Percentiles rank a stretch among this genome's conserved stretches.
These are phyloP conservation scores for Pharus latifolius DNA, from an alignment of 176 grass and related monocot species.

Conservation along the genomic window DNA sequence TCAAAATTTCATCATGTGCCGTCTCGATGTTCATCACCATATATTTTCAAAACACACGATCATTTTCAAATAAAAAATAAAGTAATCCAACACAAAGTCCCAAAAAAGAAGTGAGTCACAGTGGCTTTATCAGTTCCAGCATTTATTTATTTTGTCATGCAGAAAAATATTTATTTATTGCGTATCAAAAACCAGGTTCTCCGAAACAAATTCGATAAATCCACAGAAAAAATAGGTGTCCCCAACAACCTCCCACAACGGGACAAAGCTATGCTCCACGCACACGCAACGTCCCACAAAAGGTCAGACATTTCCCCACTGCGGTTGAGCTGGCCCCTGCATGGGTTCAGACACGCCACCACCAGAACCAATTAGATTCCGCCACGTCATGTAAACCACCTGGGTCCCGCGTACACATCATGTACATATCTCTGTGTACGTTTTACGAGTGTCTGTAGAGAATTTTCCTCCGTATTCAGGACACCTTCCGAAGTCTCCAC, in stretches of 20 bases:
- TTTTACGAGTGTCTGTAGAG: not conserved
- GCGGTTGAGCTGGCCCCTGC: slow-evolving; percentile 1
- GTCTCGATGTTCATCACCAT: too few relatives aligned
- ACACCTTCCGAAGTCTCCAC: not conserved
- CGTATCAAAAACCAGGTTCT: not conserved
- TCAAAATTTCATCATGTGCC: too few relatives aligned
- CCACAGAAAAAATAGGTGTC: not conserved
- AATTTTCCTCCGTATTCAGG: not conserved
- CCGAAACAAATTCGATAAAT: not conserved
- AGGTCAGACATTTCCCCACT: not conserved
- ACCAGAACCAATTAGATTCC: not conserved
- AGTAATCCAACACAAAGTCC: not conserved
- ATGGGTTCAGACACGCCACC: not conserved
- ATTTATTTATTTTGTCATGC: not conserved
- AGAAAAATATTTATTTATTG: not conserved
- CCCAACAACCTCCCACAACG: not conserved
- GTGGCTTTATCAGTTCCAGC: not conserved
- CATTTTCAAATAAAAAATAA: not conserved
- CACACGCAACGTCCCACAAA: not conserved
- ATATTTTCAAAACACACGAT: not conserved
- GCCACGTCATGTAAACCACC: slow-evolving; percentile 2
- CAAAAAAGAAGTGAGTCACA: not conserved
- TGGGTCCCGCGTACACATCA: not conserved
- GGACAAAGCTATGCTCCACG: not conserved
- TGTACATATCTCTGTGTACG: not conserved